Conservation (phyloP, 768 basidiomycete species). For the Hygrophorus russula region DNA sequence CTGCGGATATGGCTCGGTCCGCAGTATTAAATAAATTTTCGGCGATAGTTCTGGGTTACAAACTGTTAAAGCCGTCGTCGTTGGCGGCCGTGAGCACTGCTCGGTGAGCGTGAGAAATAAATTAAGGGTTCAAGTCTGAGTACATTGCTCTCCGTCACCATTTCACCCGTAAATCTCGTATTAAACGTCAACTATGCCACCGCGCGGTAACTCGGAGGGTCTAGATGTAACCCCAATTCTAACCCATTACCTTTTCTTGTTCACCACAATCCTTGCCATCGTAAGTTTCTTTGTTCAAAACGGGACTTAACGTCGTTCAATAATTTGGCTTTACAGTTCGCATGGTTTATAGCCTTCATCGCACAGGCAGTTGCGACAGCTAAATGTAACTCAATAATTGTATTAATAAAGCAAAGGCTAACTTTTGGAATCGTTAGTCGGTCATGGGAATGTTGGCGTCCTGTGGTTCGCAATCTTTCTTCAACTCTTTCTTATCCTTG, state of each 20-base stretch:
- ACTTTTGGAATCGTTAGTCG: conserved; percentile 14
- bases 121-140: background rate
- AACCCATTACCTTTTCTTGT: conserved; percentile 85
- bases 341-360: conserved; percentile 73
- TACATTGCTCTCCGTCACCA: background rate
- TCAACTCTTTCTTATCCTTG: conserved; percentile 59
- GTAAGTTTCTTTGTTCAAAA: conserved; percentile 34
- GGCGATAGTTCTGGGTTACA: no score
- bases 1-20: no score
- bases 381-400: conserved; percentile 24
- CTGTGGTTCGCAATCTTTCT: conserved; percentile 84
- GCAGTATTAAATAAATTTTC: no score
- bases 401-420: conserved; percentile 1
- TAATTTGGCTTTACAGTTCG: conserved; percentile 38
- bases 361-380: conserved; percentile 57
- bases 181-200: conserved; percentile 29
- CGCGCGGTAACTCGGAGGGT: conserved; percentile 43
- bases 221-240: conserved; percentile 83
- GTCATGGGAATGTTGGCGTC: conserved; percentile 39
- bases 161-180: background rate
- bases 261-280: conserved; percentile 72
- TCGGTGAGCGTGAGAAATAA: background rate
- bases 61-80: background rate
- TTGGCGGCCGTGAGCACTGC: background rate
- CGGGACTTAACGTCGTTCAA: conserved; percentile 8